A percentile compares a stretch with the other conserved stretches of the same genome.
phyloP scores from a whole-genome alignment of 495 filamentous ascomycete species.

The Hapsidospora chrysogenum region DNA sequence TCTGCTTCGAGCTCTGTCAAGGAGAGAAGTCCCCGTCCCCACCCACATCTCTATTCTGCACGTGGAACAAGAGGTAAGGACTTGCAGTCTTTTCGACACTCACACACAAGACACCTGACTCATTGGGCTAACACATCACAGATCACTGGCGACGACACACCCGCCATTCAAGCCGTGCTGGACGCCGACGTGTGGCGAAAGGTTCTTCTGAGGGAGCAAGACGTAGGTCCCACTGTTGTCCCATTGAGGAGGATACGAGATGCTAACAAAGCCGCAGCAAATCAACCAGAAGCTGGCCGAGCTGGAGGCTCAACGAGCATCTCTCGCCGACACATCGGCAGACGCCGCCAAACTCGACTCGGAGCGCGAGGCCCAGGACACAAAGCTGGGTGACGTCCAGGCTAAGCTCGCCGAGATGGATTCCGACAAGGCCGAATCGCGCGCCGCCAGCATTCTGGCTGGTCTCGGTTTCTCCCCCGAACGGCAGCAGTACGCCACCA shows the following conservation, averaged over 20 bases:
- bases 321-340: slow-evolving; percentile 69
- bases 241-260: no score
- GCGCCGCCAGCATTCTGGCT: slow-evolving; percentile 88
- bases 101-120: slow-evolving; percentile 7
- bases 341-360: slow-evolving; percentile 72
- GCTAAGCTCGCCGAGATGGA: slow-evolving; percentile 95
- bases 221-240: slow-evolving; percentile 34
- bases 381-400: slow-evolving; percentile 78
- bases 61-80: slow-evolving; percentile 85
- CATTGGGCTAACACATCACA: slow-evolving; percentile 21
- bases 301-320: slow-evolving; percentile 63
- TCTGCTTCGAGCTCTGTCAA: slow-evolving; percentile 74
- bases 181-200: slow-evolving; percentile 99
- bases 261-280: no score
- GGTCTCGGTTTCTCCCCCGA: slow-evolving; percentile 94
- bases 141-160: slow-evolving; percentile 92
- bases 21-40: slow-evolving; percentile 85
- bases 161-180: slow-evolving; percentile 85
- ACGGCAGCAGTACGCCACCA: slow-evolving; percentile 81
- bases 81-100: not conserved
- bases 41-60: slow-evolving; percentile 97
- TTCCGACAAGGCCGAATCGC: slow-evolving; percentile 90
- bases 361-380: slow-evolving; percentile 78
- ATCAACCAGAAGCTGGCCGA: slow-evolving; percentile 58
- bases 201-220: slow-evolving; percentile 79